Evolutionary conservation across 2,329 filamentous ascomycete genomes (phyloP).

Genomic region (Bipolaris gigantea): DNA sequence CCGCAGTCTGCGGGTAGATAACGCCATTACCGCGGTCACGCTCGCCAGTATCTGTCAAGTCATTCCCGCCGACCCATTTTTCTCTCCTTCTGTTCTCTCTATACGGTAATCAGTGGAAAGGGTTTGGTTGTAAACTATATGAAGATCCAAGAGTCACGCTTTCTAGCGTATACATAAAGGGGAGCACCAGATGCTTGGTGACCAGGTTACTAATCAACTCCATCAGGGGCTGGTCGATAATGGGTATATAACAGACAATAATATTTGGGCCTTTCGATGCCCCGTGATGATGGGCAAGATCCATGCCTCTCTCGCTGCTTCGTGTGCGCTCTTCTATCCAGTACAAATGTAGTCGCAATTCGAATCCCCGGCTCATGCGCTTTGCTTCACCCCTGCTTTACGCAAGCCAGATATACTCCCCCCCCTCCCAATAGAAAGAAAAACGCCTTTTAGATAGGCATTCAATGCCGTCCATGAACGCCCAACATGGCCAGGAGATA

Average conservation of each 20-base stretch:
- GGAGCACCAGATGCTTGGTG: background rate
- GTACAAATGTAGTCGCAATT: conserved; percentile 3
- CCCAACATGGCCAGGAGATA: conserved; percentile 28
- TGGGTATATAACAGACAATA: background rate
- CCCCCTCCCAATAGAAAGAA: background rate
- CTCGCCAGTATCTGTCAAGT: background rate
- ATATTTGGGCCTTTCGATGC: conserved; percentile 1
- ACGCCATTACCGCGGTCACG: conserved; percentile 10
- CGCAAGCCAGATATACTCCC: conserved; percentile 23
- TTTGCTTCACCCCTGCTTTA: conserved; percentile 5
- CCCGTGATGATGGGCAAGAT: conserved; percentile 8
- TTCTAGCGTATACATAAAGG: background rate
- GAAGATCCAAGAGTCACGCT: background rate
- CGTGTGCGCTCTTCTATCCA: conserved; percentile 1
- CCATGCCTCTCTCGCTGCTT: background rate
- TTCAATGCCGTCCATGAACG: conserved; percentile 26
- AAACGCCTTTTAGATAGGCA: conserved; percentile 24
- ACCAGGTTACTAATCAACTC: background rate
- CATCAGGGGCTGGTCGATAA: background rate
- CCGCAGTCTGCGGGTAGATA: conserved; percentile 13
- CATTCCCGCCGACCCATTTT: background rate
- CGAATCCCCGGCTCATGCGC: conserved; percentile 2
- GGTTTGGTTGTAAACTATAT: background rate
- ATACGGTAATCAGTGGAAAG: background rate
- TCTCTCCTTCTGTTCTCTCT: background rate